phyloP scores from a whole-genome alignment of 1,284 basidiomycete species.

The Sanghuangporus sanghuang region DNA sequence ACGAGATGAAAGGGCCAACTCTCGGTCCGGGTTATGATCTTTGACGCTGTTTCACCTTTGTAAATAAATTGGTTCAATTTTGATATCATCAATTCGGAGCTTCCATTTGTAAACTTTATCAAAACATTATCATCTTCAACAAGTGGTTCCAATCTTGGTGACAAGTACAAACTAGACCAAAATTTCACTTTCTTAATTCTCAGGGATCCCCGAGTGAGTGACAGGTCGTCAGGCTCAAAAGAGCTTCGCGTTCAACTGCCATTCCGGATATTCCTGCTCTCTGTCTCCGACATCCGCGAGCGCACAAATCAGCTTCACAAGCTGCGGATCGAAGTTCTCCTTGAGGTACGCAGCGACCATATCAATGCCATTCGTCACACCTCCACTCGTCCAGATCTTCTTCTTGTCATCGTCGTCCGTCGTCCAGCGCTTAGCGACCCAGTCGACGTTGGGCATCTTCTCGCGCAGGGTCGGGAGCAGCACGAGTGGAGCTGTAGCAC shows the following conservation, averaged over 20 bases:
- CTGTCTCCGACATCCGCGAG: constrained; percentile 10
- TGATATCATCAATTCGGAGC: too few relatives aligned
- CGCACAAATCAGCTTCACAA: constrained; percentile 2
- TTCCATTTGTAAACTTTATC: too few relatives aligned
- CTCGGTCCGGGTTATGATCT: constrained; percentile 11
- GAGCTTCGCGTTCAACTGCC: not conserved
- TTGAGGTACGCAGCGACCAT: constrained; percentile 15
- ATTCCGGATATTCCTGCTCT: constrained; percentile 4
- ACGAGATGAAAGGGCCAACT: constrained; percentile 6
- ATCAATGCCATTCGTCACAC: constrained; percentile 13
- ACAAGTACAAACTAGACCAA: not conserved
- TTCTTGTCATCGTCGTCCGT: not conserved
- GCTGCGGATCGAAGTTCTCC: not conserved
- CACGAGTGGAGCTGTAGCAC: constrained; percentile 11
- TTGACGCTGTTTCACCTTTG: not conserved
- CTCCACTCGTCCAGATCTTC: constrained; percentile 15
- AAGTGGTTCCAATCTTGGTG: not conserved
- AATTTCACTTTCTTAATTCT: not conserved
- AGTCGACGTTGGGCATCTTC: constrained; percentile 9
- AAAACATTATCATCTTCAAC: too few relatives aligned
- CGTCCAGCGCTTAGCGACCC: constrained; percentile 11
- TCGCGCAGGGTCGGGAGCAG: constrained; percentile 5
- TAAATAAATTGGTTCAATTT: too few relatives aligned
- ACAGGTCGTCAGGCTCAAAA: not conserved
- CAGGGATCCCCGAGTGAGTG: not conserved